Conservation (phyloP, 2,329 filamentous ascomycete genomes). For the Paracorniculantispora psalliotae region DNA sequence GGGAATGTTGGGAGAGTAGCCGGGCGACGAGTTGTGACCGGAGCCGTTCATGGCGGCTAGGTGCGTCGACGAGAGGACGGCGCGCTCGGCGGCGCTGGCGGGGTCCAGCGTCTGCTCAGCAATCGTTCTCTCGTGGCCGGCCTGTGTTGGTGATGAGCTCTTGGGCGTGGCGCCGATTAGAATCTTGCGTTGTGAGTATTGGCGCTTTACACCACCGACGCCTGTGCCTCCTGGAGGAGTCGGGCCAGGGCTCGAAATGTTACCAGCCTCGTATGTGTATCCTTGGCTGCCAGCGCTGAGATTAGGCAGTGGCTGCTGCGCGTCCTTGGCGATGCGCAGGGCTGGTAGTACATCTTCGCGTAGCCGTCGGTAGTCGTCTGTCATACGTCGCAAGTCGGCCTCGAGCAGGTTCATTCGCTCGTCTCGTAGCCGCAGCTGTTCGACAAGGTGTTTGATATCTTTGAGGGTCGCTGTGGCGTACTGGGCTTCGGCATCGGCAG, state of each 20-base stretch:
- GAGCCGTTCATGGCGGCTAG: slow-evolving; percentile 65
- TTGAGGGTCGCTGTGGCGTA: slow-evolving; percentile 86
- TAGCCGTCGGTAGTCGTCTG: slow-evolving; percentile 82
- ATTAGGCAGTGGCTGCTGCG: slow-evolving; percentile 75
- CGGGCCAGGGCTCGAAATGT: slow-evolving; percentile 49
- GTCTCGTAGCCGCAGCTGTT: slow-evolving; percentile 83
- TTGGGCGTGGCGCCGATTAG: slow-evolving; percentile 69
- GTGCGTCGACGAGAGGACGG: slow-evolving; percentile 63
- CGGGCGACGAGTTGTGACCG: slow-evolving; percentile 47
- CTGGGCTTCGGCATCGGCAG: slow-evolving; percentile 81
- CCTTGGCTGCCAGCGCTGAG: slow-evolving; percentile 30
- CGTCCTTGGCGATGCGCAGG: slow-evolving; percentile 85
- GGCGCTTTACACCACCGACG: slow-evolving; percentile 62
- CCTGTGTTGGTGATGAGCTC: slow-evolving; percentile 69
- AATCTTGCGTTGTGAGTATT: slow-evolving; percentile 72
- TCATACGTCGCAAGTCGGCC: slow-evolving; percentile 74
- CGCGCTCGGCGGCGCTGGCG: slow-evolving; percentile 61
- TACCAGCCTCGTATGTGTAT: slow-evolving; percentile 46
- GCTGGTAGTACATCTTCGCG: slow-evolving; percentile 89
- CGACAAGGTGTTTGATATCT: slow-evolving; percentile 86
- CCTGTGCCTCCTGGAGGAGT: slow-evolving; percentile 48
- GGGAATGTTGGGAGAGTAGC: slow-evolving; percentile 61
- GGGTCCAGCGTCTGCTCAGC: slow-evolving; percentile 64
- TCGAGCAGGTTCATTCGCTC: slow-evolving; percentile 83
- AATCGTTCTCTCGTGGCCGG: slow-evolving; percentile 60